These are phyloP conservation scores for Pneumocystis canis DNA, from an alignment of 1,139 yeast species.

Conservation along the genomic window DNA sequence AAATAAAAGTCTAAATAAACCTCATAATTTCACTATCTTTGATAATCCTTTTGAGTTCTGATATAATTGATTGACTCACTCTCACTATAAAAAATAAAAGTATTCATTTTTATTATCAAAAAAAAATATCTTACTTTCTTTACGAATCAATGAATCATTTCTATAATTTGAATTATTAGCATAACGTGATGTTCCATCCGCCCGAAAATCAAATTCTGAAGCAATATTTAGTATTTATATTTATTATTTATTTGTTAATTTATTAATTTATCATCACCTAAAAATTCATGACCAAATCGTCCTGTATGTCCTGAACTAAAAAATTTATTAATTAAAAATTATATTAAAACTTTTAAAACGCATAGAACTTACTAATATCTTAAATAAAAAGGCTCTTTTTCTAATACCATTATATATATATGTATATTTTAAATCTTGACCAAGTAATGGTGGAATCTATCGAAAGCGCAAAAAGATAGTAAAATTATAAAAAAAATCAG, in stretches of 20 bases:
- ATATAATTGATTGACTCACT: slow-evolving; percentile 27
- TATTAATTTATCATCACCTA: slow-evolving; percentile 18
- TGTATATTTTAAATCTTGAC: neutral
- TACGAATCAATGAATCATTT: slow-evolving; percentile 30
- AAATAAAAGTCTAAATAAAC: neutral
- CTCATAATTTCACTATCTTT: slow-evolving; percentile 29
- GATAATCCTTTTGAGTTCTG: slow-evolving; percentile 26
- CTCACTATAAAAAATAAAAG: slow-evolving; percentile 17
- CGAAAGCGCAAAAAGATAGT: neutral
- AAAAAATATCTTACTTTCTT: slow-evolving; percentile 21
- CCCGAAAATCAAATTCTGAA: slow-evolving; percentile 29
- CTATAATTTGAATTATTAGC: slow-evolving; percentile 36
- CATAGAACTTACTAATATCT: slow-evolving; percentile 10
- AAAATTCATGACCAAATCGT: slow-evolving; percentile 33
- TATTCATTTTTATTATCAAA: neutral
- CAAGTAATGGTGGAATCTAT: neutral
- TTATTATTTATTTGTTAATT: neutral
- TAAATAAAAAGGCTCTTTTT: slow-evolving; percentile 5
- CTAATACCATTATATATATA: neutral
- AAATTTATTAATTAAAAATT: neutral
- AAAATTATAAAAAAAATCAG: neutral
- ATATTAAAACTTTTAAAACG: neutral
- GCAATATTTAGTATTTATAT: neutral
- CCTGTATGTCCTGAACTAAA: slow-evolving; percentile 31
- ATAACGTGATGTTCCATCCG: slow-evolving; percentile 27